Evolutionary conservation across 805 yeast species (phyloP).

Genomic region (Yarrowia divulgata): DNA sequence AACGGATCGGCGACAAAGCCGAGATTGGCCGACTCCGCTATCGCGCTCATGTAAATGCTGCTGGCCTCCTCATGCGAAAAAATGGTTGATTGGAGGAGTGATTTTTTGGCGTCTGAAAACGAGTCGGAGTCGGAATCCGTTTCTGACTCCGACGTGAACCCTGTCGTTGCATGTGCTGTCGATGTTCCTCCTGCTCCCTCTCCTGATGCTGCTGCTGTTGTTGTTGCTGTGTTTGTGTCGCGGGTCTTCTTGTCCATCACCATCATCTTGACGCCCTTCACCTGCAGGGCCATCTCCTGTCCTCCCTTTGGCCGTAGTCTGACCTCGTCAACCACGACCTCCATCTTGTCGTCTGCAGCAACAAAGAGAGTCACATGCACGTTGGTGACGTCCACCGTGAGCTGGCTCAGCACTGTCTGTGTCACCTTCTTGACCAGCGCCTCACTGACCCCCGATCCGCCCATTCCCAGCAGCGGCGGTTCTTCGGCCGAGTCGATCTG

Average conservation of each 20-base stretch:
- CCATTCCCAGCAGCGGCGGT: slow-evolving; percentile 26
- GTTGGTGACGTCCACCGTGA: slow-evolving; percentile 11
- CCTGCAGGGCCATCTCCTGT: slow-evolving; percentile 13
- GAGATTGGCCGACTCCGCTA: slow-evolving; percentile 48
- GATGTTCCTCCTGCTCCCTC: not conserved
- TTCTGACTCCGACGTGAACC: slow-evolving; percentile 15
- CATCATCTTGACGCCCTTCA: slow-evolving; percentile 14
- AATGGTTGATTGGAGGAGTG: slow-evolving; percentile 57
- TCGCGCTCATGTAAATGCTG: slow-evolving; percentile 83
- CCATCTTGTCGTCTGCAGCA: slow-evolving; percentile 33
- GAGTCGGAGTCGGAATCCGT: slow-evolving; percentile 41
- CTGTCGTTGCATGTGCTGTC: not conserved
- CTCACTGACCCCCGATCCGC: slow-evolving; percentile 7
- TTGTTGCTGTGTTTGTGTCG: not conserved
- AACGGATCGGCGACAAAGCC: slow-evolving; percentile 4
- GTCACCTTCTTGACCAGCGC: slow-evolving; percentile 22
- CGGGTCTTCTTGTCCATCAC: slow-evolving; percentile 2
- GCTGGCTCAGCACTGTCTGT: slow-evolving; percentile 9
- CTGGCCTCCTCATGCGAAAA: slow-evolving; percentile 74
- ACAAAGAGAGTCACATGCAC: slow-evolving; percentile 13
- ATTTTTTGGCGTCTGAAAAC: slow-evolving; percentile 42
- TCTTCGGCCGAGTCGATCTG: slow-evolving; percentile 20
- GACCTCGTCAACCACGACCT: slow-evolving; percentile 41
- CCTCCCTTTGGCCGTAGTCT: slow-evolving; percentile 44
- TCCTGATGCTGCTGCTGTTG: not conserved